phyloP scores from a whole-genome alignment of 2,329 filamentous ascomycete genomes.

The Myriosclerotinia scirpicola region DNA sequence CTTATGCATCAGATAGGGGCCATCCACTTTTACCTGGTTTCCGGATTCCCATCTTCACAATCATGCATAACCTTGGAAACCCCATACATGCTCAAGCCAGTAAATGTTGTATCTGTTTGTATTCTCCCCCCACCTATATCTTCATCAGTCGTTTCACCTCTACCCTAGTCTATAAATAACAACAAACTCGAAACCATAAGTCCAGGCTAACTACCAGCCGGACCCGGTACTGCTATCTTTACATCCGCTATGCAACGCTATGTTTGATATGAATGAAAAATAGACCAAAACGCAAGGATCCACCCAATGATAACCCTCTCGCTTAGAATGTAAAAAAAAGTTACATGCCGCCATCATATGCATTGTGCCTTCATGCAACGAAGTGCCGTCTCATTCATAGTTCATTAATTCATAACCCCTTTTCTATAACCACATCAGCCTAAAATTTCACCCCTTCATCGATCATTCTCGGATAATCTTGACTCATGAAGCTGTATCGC shows the following conservation, averaged over 20 bases:
- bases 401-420: slow-evolving; percentile 13
- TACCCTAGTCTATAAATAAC: slow-evolving; percentile 9
- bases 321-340: background rate
- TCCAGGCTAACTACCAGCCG: background rate
- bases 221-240: slow-evolving; percentile 1
- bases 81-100: no score
- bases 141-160: background rate
- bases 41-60: background rate
- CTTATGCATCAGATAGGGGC: no score
- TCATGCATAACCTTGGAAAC: background rate
- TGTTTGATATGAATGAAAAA: slow-evolving; percentile 3
- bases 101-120: background rate
- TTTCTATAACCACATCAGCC: slow-evolving; percentile 14
- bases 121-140: background rate
- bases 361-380: slow-evolving; percentile 4
- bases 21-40: background rate
- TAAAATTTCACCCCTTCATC: slow-evolving; percentile 19
- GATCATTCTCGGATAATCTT: slow-evolving; percentile 25
- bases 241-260: slow-evolving; percentile 18
- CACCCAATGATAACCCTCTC: background rate
- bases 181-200: background rate
- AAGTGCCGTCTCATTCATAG: slow-evolving; percentile 14
- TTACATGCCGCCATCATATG: slow-evolving; percentile 11
- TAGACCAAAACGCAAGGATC: background rate
- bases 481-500: slow-evolving; percentile 6